Evolutionary conservation across 1,139 yeast species (phyloP), one percentile per base, ranked within the genome.

Genomic region (Arxiozyma slooffiae): DNA sequence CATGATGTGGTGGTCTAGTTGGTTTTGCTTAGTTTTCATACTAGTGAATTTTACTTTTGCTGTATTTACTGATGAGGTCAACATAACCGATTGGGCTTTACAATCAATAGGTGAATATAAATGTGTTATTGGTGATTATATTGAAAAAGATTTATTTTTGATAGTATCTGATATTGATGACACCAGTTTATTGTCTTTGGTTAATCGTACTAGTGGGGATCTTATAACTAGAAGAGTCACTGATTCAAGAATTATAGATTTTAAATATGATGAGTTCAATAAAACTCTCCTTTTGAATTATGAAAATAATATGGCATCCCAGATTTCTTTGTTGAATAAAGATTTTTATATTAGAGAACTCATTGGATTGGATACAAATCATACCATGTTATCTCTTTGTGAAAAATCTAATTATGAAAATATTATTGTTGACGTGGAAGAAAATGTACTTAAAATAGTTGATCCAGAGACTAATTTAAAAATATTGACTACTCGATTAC

Each of bases 31-130:
- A n/a, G 9, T 39, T 5, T 22, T 39, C 8, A 20, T 18, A 22
- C 17, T 22, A 23, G 20, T 9, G 23, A 20, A 14, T 22, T 38
- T 46, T 22, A 61, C 57, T 14, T 41, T 45, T 14, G 69, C 69
- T 1, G 60, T 68, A 4, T 68, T 55, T 48, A 51, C 60, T n/a
- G 71, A 68, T 53, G 71, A 68, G 49, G 70, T 69, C 1, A 63
- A 56, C 50, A 48, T 50, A 14, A 57, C 58, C 5, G 71, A 68
- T 51, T 68, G 70, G 69, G 69, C 65, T 36, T 23, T 58, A 23
- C 56, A 53, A 39, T 59, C 60, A 20, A 49, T 68, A 24, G 71
- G 71, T 3, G 51, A 52, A 20, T 59, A 62, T 44, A 48, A 56
- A 16, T 60, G 67, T 52, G 58, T 61, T 9, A 16, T 58, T 39